Base-by-base conservation (phyloP, 1,284 basidiomycete species). In the Schizophyllum amplum region DNA sequence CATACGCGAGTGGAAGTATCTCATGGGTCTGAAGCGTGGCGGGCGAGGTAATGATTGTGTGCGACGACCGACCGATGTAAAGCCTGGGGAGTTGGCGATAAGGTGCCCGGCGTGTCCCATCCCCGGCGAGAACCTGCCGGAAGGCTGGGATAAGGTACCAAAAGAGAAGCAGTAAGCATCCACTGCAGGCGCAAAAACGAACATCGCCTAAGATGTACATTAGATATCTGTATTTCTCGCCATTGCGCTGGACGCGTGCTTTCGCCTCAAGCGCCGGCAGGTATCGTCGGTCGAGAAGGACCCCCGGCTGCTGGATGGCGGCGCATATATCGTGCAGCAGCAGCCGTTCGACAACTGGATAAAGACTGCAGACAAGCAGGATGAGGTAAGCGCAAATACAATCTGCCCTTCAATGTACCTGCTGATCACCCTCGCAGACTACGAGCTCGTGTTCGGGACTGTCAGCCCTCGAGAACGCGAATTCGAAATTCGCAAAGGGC, bases 31-130 rank as follows among this genome's bases (percentile, higher is more conserved):
- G 20, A 67, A 66, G 52, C 58, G 57, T 11, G 64, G 51, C 1
- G 64, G 63, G 1, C 49, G 63, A 1, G 67, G 56, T 20, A 60
- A 63, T 42, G 57, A 62, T 47, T 26, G 47, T 27, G 11, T 7
- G 11, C 22, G 47, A 58, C 13, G 24, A 5, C 17, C 47, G 22
- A 49, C 47, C 5, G n/a, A 20, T 7, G 62, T 13, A 49, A 47
- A 57, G 24, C 46, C 47, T 0, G 64, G 67, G 0, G 63, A 64
- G 46, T 59, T 62, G 17, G 65, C 66, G 9, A 53, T 68, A 3
- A 24, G 33, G 7, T 68, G 67, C 51, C 62, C 61, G 0, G 64
- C 67, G 4, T 68, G 67, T 49, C 67, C 64, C 4, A 58, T 60
- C 1, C 63, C 64, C 0, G 63, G 59, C 0, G 57, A 64, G 33